These are phyloP conservation scores for Leccinum arenicola DNA, from an alignment of 768 basidiomycete genomes.

Conservation along the genomic window DNA sequence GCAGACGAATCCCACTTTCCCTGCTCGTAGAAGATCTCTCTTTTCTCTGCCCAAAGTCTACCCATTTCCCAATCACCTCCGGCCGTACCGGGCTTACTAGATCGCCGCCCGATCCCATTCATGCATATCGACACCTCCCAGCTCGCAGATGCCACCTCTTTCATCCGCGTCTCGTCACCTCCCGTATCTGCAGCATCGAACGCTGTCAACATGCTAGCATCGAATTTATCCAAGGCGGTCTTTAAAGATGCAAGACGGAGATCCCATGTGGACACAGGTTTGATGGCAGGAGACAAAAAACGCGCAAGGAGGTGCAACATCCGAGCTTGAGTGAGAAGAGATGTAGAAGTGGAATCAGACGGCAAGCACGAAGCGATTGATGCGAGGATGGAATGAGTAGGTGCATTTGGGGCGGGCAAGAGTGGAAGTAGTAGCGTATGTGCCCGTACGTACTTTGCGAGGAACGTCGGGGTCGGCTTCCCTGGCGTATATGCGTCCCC, in stretches of 20 bases:
- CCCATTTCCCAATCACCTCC: conserved; percentile 83
- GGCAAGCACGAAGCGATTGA: conserved; percentile 39
- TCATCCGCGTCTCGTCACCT: conserved; percentile 74
- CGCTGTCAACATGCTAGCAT: conserved; percentile 77
- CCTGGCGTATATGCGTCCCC: conserved; percentile 21
- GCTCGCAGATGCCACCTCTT: conserved; percentile 74
- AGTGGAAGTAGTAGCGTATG: conserved; percentile 64
- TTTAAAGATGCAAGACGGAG: conserved; percentile 62
- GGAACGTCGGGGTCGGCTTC: conserved; percentile 34
- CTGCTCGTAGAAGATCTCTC: conserved; percentile 89
- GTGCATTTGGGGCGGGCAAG: conserved; percentile 50
- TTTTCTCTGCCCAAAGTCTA: conserved; percentile 93
- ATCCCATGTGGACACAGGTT: conserved; percentile 70
- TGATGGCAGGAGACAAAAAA: conserved; percentile 69
- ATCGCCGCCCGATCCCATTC: conserved; percentile 32
- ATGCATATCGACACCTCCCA: conserved; percentile 73
- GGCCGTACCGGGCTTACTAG: neutral
- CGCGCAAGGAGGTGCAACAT: conserved; percentile 67
- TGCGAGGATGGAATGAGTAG: conserved; percentile 68
- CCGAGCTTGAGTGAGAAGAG: conserved; percentile 59
- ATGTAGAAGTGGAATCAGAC: conserved; percentile 36
- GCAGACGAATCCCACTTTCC: conserved; percentile 75
- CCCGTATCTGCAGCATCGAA: conserved; percentile 86
- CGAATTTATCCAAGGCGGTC: conserved; percentile 83
- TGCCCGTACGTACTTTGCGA: conserved; percentile 62